Evolutionary conservation across 805 yeast species (phyloP).

Genomic region (Brettanomyces bruxellensis): DNA sequence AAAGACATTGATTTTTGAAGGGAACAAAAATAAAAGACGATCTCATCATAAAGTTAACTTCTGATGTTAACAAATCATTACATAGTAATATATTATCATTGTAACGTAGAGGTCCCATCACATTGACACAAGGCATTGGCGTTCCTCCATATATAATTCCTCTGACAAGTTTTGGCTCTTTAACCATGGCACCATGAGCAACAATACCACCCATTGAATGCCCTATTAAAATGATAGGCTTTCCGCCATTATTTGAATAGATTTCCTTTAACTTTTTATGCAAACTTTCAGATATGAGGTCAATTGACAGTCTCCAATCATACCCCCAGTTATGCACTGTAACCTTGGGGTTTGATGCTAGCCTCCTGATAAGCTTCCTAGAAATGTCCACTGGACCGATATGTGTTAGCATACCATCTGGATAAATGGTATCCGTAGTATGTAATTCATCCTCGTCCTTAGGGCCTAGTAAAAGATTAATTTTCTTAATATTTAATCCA

Average conservation of each 20-base stretch:
- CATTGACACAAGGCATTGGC: slow-evolving; percentile 78
- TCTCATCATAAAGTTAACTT: slow-evolving; percentile 83
- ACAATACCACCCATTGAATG: slow-evolving; percentile 95
- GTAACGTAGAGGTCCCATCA: slow-evolving; percentile 74
- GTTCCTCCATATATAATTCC: slow-evolving; percentile 77
- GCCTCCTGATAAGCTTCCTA: slow-evolving; percentile 44
- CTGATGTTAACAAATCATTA: slow-evolving; percentile 66
- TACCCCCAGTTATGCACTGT: slow-evolving; percentile 74
- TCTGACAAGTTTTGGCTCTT: slow-evolving; percentile 57
- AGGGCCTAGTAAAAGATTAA: slow-evolving; percentile 68
- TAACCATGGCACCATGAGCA: slow-evolving; percentile 70
- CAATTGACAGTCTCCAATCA: slow-evolving; percentile 82
- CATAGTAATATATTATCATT: slow-evolving; percentile 76
- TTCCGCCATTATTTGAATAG: slow-evolving; percentile 34
- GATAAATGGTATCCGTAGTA: slow-evolving; percentile 43
- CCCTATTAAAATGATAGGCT: slow-evolving; percentile 64
- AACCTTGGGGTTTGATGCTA: slow-evolving; percentile 48
- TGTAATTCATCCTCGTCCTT: slow-evolving; percentile 55
- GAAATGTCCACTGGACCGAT: slow-evolving; percentile 85
- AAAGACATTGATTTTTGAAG: slow-evolving; percentile 67
- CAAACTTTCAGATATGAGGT: slow-evolving; percentile 44
- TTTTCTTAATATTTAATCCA: slow-evolving; percentile 64
- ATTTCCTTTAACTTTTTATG: slow-evolving; percentile 37
- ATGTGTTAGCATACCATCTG: slow-evolving; percentile 73
- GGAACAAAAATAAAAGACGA: slow-evolving; percentile 77